Conservation (phyloP, 2,329 filamentous ascomycete species). For the Claviceps lovelessii region DNA sequence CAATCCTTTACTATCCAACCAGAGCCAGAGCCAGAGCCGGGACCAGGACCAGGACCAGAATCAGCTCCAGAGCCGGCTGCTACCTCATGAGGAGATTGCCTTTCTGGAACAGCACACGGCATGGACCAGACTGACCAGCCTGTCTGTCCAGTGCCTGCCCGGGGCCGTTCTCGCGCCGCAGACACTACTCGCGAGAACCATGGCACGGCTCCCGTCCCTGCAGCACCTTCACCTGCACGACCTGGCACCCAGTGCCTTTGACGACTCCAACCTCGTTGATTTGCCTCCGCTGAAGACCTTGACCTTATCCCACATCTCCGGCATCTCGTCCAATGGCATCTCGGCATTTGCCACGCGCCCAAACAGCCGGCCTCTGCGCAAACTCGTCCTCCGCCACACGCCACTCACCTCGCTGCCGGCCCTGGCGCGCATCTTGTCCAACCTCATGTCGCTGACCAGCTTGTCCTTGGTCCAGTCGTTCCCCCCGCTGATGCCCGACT, state of each 20-base stretch:
- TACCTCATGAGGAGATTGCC: constrained; percentile 21
- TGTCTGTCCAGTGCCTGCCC: constrained; percentile 45
- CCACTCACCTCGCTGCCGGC: constrained; percentile 41
- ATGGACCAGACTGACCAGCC: constrained; percentile 40
- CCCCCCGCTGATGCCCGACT: constrained; percentile 39
- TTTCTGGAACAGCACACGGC: constrained; percentile 38
- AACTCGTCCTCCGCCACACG: constrained; percentile 41
- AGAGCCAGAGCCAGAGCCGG: constrained; percentile 13
- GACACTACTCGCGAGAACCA: constrained; percentile 35
- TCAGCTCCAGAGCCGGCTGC: constrained; percentile 11
- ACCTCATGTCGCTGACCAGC: constrained; percentile 31
- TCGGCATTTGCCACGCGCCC: constrained; percentile 40
- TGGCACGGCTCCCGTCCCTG: constrained; percentile 38
- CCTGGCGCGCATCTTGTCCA: constrained; percentile 44
- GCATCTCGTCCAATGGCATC: constrained; percentile 41
- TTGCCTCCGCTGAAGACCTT: constrained; percentile 42
- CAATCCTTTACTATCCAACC: constrained; percentile 6
- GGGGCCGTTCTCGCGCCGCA: constrained; percentile 39
- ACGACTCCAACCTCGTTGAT: constrained; percentile 38
- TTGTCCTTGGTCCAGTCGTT: constrained; percentile 42
- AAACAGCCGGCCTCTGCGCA: constrained; percentile 29
- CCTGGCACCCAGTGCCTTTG: constrained; percentile 41
- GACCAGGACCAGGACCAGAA: constrained; percentile 18
- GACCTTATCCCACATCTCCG: constrained; percentile 39
- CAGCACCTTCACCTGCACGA: constrained; percentile 45